Conservation (phyloP, 2,329 filamentous ascomycete species). For the Aspergillus brasiliensis region DNA sequence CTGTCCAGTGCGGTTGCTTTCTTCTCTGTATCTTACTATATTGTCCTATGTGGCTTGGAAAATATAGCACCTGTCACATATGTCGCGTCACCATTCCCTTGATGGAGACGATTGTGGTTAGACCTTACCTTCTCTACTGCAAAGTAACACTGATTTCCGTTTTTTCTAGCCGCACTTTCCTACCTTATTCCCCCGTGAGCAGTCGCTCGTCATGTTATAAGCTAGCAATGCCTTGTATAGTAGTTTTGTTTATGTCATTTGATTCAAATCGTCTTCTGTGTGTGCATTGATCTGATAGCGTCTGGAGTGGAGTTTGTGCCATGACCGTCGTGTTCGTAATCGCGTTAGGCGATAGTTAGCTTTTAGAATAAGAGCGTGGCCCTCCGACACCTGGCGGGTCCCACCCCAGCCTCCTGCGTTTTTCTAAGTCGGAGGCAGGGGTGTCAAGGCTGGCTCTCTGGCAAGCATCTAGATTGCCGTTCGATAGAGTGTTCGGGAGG, state of each 20-base stretch:
- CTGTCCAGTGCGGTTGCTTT: conserved; percentile 32
- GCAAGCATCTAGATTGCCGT: neutral
- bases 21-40: conserved; percentile 43
- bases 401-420: neutral
- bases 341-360: too few species aligned
- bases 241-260: conserved; percentile 1
- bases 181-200: neutral
- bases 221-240: conserved; percentile 4
- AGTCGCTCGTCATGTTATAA: conserved; percentile 4
- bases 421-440: neutral
- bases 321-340: neutral
- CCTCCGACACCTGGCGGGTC: neutral
- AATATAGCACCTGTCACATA: conserved; percentile 30
- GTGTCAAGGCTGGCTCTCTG: neutral
- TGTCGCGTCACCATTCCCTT: conserved; percentile 20
- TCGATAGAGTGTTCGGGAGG: neutral
- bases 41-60: conserved; percentile 31
- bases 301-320: neutral
- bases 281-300: neutral
- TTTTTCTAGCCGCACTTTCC: conserved; percentile 1
- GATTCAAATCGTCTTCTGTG: neutral
- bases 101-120: conserved; percentile 24
- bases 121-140: conserved; percentile 25
- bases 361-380: too few species aligned
- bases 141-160: conserved; percentile 21